These are phyloP conservation scores for Cucurbita argyrosperma DNA, from an alignment of 306 rosid species.

Conservation along the genomic window DNA sequence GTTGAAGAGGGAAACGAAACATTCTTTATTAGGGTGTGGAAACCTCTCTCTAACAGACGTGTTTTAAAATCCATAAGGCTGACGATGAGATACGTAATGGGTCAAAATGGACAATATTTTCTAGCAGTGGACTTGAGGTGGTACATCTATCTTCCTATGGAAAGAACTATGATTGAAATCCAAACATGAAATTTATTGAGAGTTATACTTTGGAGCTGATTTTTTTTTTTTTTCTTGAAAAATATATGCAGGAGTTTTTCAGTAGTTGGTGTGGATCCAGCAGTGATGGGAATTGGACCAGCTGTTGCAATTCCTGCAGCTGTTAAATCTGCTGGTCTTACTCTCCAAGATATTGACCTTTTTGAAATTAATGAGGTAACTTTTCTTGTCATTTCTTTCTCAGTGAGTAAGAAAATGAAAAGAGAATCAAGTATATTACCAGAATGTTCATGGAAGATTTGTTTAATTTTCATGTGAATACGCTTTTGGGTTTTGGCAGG, in stretches of 20 bases:
- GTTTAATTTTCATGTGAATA: not conserved
- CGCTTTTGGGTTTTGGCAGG: slow-evolving; percentile 22
- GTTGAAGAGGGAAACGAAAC: no score
- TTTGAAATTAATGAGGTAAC: slow-evolving; percentile 81
- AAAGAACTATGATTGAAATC: not conserved
- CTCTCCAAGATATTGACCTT: slow-evolving; percentile 47
- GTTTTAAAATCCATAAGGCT: no score
- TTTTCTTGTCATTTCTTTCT: not conserved
- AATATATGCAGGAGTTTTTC: slow-evolving; percentile 52
- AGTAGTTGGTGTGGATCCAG: slow-evolving; percentile 91
- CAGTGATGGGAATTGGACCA: slow-evolving; percentile 90
- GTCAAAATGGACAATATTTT: no score
- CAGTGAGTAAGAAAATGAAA: not conserved
- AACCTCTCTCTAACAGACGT: no score
- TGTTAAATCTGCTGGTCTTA: slow-evolving; percentile 80
- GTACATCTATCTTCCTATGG: not conserved
- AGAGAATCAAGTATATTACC: not conserved
- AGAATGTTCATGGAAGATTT: no score
- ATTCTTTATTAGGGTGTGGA: no score
- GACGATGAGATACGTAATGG: no score
- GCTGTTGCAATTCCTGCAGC: slow-evolving; percentile 87
- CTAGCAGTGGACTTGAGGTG: no score
- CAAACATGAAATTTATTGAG: not conserved
- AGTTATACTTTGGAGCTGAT: not conserved
- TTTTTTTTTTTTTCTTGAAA: not conserved